Evolutionary conservation across 202 grass and related monocot genomes (phyloP).

Genomic region (Elaeis oleifera): DNA sequence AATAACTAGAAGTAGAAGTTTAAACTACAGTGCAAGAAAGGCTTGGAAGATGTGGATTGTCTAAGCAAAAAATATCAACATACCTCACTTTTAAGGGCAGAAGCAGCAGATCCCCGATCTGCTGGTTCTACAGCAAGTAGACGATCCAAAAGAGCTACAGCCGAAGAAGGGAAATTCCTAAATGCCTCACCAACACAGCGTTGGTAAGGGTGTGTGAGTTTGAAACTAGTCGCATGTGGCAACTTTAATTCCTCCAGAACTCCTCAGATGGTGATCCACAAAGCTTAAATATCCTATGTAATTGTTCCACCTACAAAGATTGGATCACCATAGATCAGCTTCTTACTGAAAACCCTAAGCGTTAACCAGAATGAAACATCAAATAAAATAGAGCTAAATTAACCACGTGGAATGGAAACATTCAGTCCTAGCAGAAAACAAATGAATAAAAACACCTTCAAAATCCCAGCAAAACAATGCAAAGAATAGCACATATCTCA

Average conservation of each 20-base stretch:
- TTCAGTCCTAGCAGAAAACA: too few relatives aligned
- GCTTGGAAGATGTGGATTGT: neutral
- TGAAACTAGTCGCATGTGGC: conserved; percentile 19
- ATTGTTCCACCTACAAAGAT: conserved; percentile 17
- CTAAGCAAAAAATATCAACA: conserved; percentile 15
- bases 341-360: too few relatives aligned
- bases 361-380: too few relatives aligned
- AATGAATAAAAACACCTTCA: too few relatives aligned
- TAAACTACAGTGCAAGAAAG: too few relatives aligned
- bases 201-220: conserved; percentile 13
- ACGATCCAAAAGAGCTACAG: conserved; percentile 61
- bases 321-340: too few relatives aligned
- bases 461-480: too few relatives aligned
- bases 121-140: conserved; percentile 91
- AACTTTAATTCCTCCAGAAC: conserved; percentile 22
- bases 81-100: conserved; percentile 88
- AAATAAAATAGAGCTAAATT: too few relatives aligned
- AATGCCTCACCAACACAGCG: conserved; percentile 8
- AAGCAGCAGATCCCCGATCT: conserved; percentile 67
- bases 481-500: too few relatives aligned
- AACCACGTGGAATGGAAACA: too few relatives aligned
- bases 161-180: conserved; percentile 26
- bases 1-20: too few relatives aligned
- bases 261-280: conserved; percentile 21
- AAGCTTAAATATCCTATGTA: conserved; percentile 21